Evolutionary conservation across 2,329 filamentous ascomycete genomes (phyloP), one percentile per base, ranked within the genome.

Genomic region (Bipolaris oryzae): DNA sequence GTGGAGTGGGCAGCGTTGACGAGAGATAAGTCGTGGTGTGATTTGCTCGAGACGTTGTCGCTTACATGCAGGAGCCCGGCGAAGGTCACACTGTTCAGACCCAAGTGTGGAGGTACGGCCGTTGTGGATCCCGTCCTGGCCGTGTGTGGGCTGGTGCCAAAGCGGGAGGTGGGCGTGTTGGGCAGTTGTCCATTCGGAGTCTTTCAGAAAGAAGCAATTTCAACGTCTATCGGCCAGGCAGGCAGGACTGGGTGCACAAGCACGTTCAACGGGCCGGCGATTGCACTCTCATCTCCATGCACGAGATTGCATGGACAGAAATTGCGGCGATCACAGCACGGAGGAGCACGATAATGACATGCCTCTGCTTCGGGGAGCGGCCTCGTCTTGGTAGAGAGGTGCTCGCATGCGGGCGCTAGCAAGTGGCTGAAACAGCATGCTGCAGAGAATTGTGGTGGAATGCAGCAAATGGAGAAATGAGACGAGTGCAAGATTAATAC

Each of bases 71-170:
- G 61, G 45, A 56, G 52, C 46, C 44, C 55, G 59, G 61, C 53
- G 50, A 56, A 50, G 58, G 55, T 53, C 45, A 48, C 45, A 52
- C 47, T 52, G 18, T 31, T 41, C 11, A 33, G 21, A 41, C 54
- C 50, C 62, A 53, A 62, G 61, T 67, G 65, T 68, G 69, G 66
- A 65, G 67, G 63, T 61, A 63, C 57, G 66, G 63, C 69, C 65
- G 64, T 62, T 59, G 69, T 67, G 66, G 61, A 64, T 55, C 28
- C 28, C 28, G 28, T 31, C 33, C 34, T 60, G 53, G 53, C 62
- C 55, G 56, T 61, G 64, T 64, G 58, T 64, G 60, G 41, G 62
- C 59, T 63, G 58, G 54, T 55, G 35, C 43, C 60, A 43, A 46
- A 47, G 41, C 23, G 43, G 38, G 39, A 50, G 52, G 47, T 55